Evolutionary conservation across 441 rosid genomes (phyloP), one percentile per base, ranked within the genome.

Genomic region (Syzygium syzygioides): DNA sequence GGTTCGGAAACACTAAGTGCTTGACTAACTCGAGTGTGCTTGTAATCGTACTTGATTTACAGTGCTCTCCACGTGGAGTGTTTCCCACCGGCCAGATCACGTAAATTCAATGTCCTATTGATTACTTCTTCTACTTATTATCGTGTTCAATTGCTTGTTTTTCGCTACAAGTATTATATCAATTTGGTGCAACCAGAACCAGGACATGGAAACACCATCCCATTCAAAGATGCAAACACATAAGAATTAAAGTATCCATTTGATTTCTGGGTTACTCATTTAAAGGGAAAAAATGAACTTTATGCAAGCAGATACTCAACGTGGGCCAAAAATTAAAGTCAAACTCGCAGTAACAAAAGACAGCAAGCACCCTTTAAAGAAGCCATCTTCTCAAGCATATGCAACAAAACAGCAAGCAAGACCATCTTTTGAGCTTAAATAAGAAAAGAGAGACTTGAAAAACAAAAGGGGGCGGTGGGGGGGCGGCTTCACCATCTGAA

Each of bases 401-500:
- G 32, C 71, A 48, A 34, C 57, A 48, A 32, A 25, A 62, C 23
- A 52, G 48, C 32, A 56, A 48, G 59, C 23, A 54, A 84, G 86
- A 34, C 48, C 55, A 14, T n/a, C 14, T 14, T 32, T 30, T 20
- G 32, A 37, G 23, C 28, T 45, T 26, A 34, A 45, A 76, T 41
- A 71, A 10, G n/a, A n/a, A n/a, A n/a, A n/a, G n/a, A n/a, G n/a
- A 37, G 37, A 37, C 37, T 25, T 45, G 53, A n/a, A n/a, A n/a
- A n/a, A n/a, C n/a, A 32, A 53, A 48, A 66, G 37, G 37, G 37
- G 37, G 37, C 3, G 37, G 37, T 2, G 37, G 37, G 37, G 37
- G 37, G 2, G 37, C 3, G 37, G 66, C 86, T 91, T 62, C 57
- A 94, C 98, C 95, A 90, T 93, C 28, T 86, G 87, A 90, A 97